Evolutionary conservation across 352 stramenopile species (phyloP).

Genomic region (Stramenopiles sp.): DNA sequence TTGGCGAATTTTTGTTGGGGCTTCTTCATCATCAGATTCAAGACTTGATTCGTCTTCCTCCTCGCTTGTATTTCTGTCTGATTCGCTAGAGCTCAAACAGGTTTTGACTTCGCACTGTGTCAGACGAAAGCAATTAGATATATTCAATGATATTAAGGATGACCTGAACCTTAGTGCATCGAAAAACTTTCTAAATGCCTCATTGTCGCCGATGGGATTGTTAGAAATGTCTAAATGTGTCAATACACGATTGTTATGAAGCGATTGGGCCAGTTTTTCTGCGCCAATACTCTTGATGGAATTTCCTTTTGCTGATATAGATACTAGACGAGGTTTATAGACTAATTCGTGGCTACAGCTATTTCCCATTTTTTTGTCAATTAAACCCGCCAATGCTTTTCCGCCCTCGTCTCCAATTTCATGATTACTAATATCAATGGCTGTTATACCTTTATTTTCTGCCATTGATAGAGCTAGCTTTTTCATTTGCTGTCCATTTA

Average conservation of each 20-base stretch:
- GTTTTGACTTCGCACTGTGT: background rate
- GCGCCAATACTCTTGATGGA: background rate
- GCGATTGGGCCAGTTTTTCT: background rate
- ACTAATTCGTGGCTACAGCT: slow-evolving; percentile 2
- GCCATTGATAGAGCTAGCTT: background rate
- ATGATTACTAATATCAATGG: background rate
- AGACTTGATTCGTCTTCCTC: background rate
- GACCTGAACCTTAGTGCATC: background rate
- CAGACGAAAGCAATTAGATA: background rate
- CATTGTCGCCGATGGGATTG: background rate
- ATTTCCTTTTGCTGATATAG: background rate
- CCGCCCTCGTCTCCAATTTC: background rate
- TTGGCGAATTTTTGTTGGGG: background rate
- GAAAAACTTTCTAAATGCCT: background rate
- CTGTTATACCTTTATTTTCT: background rate
- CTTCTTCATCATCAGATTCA: background rate
- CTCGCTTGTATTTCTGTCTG: too few species aligned
- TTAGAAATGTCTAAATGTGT: slow-evolving; percentile 8
- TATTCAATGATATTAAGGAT: background rate
- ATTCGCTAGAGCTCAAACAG: too few species aligned
- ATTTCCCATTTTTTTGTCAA: slow-evolving; percentile 3
- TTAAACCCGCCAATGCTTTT: slow-evolving; percentile 6
- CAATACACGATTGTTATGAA: slow-evolving; percentile 10
- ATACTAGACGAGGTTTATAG: background rate
- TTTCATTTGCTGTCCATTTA: background rate